phyloP scores from a whole-genome alignment of 768 basidiomycete genomes.

The Trametopsis cervina region DNA sequence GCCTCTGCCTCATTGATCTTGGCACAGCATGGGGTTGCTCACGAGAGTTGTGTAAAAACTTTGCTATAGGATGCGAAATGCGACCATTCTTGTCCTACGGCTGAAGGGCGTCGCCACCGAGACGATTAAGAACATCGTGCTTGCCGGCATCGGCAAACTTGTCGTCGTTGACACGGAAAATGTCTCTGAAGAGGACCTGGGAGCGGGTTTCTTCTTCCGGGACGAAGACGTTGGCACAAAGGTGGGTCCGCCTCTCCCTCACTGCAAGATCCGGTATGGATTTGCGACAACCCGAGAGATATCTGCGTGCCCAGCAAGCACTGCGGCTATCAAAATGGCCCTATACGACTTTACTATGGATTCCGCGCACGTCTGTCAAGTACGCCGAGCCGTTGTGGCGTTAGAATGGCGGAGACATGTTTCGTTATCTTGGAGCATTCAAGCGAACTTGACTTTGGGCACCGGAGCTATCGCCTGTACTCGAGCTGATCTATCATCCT shows the following conservation, averaged over 20 bases:
- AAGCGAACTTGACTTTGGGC: not conserved
- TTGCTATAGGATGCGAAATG: slow-evolving; percentile 86
- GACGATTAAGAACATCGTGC: slow-evolving; percentile 93
- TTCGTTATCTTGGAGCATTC: not conserved
- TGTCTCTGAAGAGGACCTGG: slow-evolving; percentile 81
- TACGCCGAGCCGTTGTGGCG: too few relatives aligned
- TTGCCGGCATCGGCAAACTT: slow-evolving; percentile 90
- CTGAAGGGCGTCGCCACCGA: slow-evolving; percentile 86
- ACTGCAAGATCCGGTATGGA: too few relatives aligned
- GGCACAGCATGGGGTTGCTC: too few relatives aligned
- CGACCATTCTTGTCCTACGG: slow-evolving; percentile 77
- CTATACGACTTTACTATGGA: too few relatives aligned
- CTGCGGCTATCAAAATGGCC: not conserved
- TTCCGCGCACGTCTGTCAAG: too few relatives aligned
- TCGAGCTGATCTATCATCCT: too few relatives aligned
- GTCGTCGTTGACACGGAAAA: slow-evolving; percentile 74
- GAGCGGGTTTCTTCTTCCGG: slow-evolving; percentile 88
- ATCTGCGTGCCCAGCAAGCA: too few relatives aligned
- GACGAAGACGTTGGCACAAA: slow-evolving; percentile 89
- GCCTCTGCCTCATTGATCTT: not conserved
- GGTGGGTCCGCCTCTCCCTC: slow-evolving; percentile 35
- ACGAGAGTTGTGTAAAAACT: not conserved
- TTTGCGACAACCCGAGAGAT: too few relatives aligned
- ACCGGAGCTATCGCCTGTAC: too few relatives aligned
- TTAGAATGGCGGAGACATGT: too few relatives aligned